A percentile compares a stretch with the other conserved stretches of the same genome.
Conservation (phyloP, 2,329 filamentous ascomycete species). For the Colletotrichum kahawae region DNA sequence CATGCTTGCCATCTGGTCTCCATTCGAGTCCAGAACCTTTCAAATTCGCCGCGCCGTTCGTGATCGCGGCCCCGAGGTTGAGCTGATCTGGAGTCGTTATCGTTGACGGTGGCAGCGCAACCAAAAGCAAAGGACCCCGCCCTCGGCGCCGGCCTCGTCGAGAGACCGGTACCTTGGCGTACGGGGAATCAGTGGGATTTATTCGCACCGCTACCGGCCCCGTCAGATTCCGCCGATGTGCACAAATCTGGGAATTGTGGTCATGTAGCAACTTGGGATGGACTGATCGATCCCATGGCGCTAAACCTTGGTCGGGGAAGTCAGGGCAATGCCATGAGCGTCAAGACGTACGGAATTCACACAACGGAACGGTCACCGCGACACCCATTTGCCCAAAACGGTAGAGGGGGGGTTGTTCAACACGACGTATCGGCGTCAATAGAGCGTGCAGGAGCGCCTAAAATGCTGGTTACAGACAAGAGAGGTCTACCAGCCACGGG, state of each 20-base stretch:
- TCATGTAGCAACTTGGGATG: background rate
- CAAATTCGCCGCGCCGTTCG: background rate
- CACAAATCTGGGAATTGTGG: background rate
- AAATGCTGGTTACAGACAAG: background rate
- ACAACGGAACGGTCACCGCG: background rate
- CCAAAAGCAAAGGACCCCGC: background rate
- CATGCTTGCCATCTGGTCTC: background rate
- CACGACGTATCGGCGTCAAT: background rate
- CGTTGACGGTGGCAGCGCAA: background rate
- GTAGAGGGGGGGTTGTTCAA: background rate
- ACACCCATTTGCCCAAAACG: background rate
- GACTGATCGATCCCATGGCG: background rate
- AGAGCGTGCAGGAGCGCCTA: background rate
- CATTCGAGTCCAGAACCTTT: background rate
- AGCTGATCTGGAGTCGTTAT: background rate
- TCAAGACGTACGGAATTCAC: background rate
- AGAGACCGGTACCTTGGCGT: background rate
- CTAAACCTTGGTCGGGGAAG: background rate
- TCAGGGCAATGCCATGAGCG: background rate
- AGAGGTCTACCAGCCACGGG: background rate
- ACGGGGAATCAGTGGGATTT: background rate
- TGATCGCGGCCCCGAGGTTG: background rate
- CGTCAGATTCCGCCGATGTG: constrained; percentile 5
- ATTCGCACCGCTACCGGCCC: background rate
- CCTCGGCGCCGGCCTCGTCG: constrained; percentile 10